Base-by-base conservation (phyloP, 768 basidiomycete species). In the Russula griseocarnosa region DNA sequence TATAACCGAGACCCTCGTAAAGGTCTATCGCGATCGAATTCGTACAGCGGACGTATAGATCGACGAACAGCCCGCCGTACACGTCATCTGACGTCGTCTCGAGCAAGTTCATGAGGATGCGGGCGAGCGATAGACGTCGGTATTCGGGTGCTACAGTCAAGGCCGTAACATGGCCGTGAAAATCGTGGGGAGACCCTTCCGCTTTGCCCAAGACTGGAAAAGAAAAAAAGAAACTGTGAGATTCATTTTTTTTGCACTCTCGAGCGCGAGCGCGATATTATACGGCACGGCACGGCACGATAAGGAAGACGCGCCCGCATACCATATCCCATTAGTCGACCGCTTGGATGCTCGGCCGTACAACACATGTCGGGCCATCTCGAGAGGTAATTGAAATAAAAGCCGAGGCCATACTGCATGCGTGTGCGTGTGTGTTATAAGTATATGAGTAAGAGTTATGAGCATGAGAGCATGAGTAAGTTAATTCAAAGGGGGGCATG, bases 111-210 rank as follows among this genome's bases (percentile, higher is more conserved):
- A 96, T 92, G 84, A 98, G 88, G 73, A 84, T 86, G 69, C 86
- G 84, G 0, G 93, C 96, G 51, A 98, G 86, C 1, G 86, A 85
- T 3, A 98, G 82, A 3, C 91, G 87, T 47, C 97, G 89, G 75
- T 92, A 97, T 70, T 92, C 87, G 14, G 97, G 97, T 0, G 94
- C 90, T 60, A 99, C 94, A 6, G 94, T 93, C 55, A 99, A 79
- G 0, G 95, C 95, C 0, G 96, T 98, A 70, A 98, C 87, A 71
- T 98, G 97, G 0, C 94, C 96, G 70, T 94, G 93, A 86, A 90
- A 93, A 70, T 95, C 94, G 1, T 75, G 62, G 0, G 79, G 78
- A 6, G 74, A 66, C 2, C 94, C 94, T 74, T 97, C 94, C 1
- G 94, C 92, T 71, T 98, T 99, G 28, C 94, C 94, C 56, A 99